Percentiles rank a stretch among this genome's conserved stretches.
Conservation (phyloP, 1,284 basidiomycete genomes). For the Schizopora paradoxa region DNA sequence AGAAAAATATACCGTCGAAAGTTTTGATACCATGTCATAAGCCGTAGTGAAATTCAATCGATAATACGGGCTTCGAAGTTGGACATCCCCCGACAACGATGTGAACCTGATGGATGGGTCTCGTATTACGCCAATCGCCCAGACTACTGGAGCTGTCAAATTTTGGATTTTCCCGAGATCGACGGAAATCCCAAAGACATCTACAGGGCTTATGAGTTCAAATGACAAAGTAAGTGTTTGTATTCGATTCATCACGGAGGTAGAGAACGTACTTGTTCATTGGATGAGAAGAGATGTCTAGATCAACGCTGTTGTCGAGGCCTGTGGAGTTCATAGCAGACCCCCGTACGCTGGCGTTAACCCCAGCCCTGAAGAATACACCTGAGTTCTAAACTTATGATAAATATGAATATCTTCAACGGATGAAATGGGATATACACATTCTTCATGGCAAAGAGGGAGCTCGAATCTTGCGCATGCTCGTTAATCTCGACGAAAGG, state of each 20-base stretch:
- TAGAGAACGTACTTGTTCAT: conserved; percentile 25
- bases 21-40: conserved; percentile 16
- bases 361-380: conserved; percentile 32
- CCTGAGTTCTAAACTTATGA: conserved; percentile 19
- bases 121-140: conserved; percentile 37
- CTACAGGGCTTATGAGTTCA: not conserved
- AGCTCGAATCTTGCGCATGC: conserved; percentile 32
- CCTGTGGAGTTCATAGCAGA: conserved; percentile 27
- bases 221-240: not conserved
- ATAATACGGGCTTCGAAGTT: conserved; percentile 31
- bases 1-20: not conserved
- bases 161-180: conserved; percentile 26
- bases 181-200: conserved; percentile 28
- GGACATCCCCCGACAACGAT: conserved; percentile 18
- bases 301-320: conserved; percentile 28
- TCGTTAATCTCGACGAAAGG: conserved; percentile 27
- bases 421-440: conserved; percentile 19
- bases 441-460: conserved; percentile 30
- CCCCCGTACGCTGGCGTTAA: conserved; percentile 26
- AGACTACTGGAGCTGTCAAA: conserved; percentile 29
- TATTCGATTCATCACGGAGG: not conserved
- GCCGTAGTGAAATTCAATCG: conserved; percentile 20
- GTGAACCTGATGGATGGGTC: conserved; percentile 35
- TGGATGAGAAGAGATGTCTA: conserved; percentile 27
- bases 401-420: not conserved